Evolutionary conservation across 2,329 filamentous ascomycete species (phyloP).

Genomic region (Tolypocladium tundrense): DNA sequence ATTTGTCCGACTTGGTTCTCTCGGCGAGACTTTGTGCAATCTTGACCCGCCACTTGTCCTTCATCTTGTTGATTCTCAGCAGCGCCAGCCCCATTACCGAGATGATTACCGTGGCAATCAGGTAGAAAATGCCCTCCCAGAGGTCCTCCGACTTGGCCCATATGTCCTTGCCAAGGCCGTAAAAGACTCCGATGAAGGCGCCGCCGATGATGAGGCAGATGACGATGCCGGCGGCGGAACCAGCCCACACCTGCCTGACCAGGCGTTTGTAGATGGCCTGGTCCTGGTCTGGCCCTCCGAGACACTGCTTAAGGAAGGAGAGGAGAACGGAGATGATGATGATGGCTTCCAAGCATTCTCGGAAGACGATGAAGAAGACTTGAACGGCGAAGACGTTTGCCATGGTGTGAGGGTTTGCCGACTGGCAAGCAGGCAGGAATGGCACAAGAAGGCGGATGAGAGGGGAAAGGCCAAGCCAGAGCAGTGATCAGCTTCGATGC

Average conservation of each 20-base stretch:
- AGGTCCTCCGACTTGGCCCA: background rate
- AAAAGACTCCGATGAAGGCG: background rate
- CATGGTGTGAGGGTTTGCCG: background rate
- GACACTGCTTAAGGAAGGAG: background rate
- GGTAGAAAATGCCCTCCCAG: background rate
- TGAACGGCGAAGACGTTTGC: slow-evolving; percentile 58
- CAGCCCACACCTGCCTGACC: background rate
- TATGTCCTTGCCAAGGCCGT: background rate
- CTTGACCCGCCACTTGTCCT: slow-evolving; percentile 69
- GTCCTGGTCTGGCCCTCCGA: background rate
- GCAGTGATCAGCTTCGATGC: background rate
- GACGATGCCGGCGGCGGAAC: background rate
- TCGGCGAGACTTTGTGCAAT: slow-evolving; percentile 53
- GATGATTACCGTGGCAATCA: slow-evolving; percentile 44
- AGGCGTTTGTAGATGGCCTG: background rate
- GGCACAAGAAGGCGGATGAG: background rate
- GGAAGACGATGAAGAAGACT: slow-evolving; percentile 77
- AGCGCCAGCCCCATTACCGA: slow-evolving; percentile 60
- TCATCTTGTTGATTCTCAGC: slow-evolving; percentile 64
- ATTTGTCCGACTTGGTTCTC: slow-evolving; percentile 24
- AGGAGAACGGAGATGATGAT: slow-evolving; percentile 69
- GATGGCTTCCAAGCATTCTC: slow-evolving; percentile 66
- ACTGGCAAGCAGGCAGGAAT: background rate
- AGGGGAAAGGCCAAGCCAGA: background rate
- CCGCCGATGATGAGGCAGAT: background rate